phyloP scores from a whole-genome alignment of 177 flowering plant species.

The Telopea speciosissima region DNA sequence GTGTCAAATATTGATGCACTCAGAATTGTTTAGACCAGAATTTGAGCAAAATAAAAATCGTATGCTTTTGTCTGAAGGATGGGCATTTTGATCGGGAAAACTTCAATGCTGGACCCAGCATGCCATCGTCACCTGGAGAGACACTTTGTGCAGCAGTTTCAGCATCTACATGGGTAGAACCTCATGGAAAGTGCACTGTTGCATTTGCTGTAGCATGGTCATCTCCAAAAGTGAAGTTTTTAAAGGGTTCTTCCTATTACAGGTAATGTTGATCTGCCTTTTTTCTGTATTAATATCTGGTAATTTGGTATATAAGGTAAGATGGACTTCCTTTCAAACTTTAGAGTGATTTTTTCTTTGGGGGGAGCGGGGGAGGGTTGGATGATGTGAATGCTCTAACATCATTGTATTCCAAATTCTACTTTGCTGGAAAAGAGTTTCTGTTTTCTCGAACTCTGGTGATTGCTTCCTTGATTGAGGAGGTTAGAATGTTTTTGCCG shows the following conservation, averaged over 20 bases:
- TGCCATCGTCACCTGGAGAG: constrained; percentile 88
- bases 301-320: background rate
- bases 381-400: background rate
- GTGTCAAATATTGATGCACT: background rate
- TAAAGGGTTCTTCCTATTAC: constrained; percentile 69
- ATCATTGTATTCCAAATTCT: background rate
- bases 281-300: background rate
- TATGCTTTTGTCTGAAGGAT: constrained; percentile 38
- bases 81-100: constrained; percentile 85
- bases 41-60: background rate
- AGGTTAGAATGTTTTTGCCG: no score
- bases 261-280: constrained; percentile 41
- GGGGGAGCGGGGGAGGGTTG: background rate
- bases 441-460: no score
- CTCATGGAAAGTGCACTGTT: constrained; percentile 95
- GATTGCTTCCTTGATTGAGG: no score
- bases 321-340: background rate
- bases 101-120: constrained; percentile 63
- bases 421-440: background rate
- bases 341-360: background rate
- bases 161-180: constrained; percentile 95
- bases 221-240: constrained; percentile 89
- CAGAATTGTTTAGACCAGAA: background rate
- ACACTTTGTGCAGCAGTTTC: constrained; percentile 94
- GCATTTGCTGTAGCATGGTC: constrained; percentile 94